A percentile compares a stretch with the other conserved stretches of the same genome.
These are phyloP conservation scores for Cyclocybe cylindracea DNA, from an alignment of 768 basidiomycete genomes.

Conservation along the genomic window DNA sequence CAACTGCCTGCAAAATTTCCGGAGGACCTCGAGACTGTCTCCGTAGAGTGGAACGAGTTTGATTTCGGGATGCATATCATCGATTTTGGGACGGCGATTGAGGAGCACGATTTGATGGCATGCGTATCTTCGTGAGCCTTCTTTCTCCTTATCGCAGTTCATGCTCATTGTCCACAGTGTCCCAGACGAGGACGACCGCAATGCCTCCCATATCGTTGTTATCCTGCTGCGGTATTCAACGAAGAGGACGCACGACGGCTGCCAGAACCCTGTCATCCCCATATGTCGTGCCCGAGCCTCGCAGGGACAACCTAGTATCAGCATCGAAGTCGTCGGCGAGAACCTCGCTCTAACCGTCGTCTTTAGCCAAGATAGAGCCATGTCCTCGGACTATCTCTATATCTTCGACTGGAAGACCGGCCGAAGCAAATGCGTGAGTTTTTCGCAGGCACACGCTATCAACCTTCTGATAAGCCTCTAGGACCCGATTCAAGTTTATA, in stretches of 20 bases:
- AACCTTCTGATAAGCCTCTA: background rate
- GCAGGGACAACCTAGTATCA: background rate
- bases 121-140: slow-evolving; percentile 12
- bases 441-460: background rate
- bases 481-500: background rate
- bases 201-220: slow-evolving; percentile 7
- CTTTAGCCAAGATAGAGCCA: background rate
- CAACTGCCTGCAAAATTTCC: background rate
- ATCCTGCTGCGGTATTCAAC: slow-evolving; percentile 17
- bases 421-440: slow-evolving; percentile 4
- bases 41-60: slow-evolving; percentile 1
- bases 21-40: background rate
- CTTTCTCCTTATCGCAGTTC: background rate
- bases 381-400: background rate
- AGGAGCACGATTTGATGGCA: slow-evolving; percentile 20
- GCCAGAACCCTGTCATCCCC: slow-evolving; percentile 3
- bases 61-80: slow-evolving; percentile 9
- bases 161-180: background rate
- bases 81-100: slow-evolving; percentile 20
- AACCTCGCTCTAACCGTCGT: slow-evolving; percentile 4
- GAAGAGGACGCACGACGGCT: slow-evolving; percentile 10
- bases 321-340: slow-evolving; percentile 12
- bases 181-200: background rate
- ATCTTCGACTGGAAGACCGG: slow-evolving; percentile 15
- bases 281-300: slow-evolving; percentile 2